phyloP scores from a whole-genome alignment of 1,284 basidiomycete species.

The Anthracocystis walkeri region DNA sequence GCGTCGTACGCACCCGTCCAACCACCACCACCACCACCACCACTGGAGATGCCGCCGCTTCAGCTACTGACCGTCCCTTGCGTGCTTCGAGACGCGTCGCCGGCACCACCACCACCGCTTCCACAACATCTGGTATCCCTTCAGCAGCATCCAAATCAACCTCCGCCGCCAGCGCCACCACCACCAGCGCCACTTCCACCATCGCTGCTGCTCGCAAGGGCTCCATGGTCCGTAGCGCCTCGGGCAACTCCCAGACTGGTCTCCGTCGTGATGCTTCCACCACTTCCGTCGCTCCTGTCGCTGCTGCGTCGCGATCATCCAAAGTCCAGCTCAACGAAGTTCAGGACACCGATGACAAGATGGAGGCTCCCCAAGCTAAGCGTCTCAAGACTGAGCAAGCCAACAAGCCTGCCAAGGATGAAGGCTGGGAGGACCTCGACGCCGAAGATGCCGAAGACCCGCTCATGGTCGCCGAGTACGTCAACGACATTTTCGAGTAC shows the following conservation, averaged over 20 bases:
- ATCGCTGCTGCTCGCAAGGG: constrained; percentile 35
- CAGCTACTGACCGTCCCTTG: constrained; percentile 38
- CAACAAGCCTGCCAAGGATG: constrained; percentile 70
- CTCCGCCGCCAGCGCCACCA: constrained; percentile 13
- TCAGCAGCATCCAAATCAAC: constrained; percentile 33
- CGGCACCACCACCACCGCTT: constrained; percentile 36
- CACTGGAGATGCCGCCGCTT: constrained; percentile 16
- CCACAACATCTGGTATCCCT: constrained; percentile 31
- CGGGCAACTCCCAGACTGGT: constrained; percentile 41
- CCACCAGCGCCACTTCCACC: constrained; percentile 12
- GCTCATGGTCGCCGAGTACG: constrained; percentile 96
- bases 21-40: constrained; percentile 32
- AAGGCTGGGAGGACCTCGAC: constrained; percentile 85
- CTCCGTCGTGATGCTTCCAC: constrained; percentile 31
- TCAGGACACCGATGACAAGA: constrained; percentile 42
- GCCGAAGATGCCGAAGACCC: constrained; percentile 94
- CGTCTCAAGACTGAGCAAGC: constrained; percentile 53
- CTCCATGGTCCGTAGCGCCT: constrained; percentile 43
- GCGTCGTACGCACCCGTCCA: constrained; percentile 43
- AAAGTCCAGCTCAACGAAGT: constrained; percentile 46
- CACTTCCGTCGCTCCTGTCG: constrained; percentile 16
- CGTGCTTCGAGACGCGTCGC: constrained; percentile 41
- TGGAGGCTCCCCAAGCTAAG: constrained; percentile 50
- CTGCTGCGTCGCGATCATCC: constrained; percentile 24
- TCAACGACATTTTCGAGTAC: constrained; percentile 92